Percentiles rank a stretch among this genome's conserved stretches.
Evolutionary conservation across 2,329 filamentous ascomycete species (phyloP).

Genomic region (Podosphaera fusca): DNA sequence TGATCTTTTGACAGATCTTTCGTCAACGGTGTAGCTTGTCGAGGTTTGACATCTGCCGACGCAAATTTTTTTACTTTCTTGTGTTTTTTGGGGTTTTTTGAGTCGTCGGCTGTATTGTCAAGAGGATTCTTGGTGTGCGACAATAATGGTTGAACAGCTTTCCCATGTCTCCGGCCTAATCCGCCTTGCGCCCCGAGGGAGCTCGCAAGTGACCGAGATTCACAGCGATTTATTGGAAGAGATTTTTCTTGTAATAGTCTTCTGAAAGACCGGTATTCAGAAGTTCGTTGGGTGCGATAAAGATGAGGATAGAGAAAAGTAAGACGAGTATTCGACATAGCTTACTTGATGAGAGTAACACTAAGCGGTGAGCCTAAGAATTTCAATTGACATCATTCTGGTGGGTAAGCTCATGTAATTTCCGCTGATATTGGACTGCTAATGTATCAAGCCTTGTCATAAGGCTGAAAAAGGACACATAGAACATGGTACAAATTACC

Average conservation of each 20-base stretch:
- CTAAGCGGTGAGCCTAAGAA: neutral
- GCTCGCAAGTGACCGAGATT: conserved; percentile 18
- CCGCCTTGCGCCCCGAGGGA: conserved; percentile 19
- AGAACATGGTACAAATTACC: no score
- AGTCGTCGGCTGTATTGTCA: conserved; percentile 1
- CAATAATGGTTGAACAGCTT: conserved; percentile 31
- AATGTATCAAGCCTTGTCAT: neutral
- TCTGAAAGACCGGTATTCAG: conserved; percentile 21
- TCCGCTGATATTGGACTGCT: no score
- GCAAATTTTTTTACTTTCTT: neutral
- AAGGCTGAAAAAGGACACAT: neutral
- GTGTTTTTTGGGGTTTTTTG: neutral
- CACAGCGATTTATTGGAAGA: conserved; percentile 8
- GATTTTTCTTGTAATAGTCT: conserved; percentile 11
- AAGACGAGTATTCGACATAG: conserved; percentile 38
- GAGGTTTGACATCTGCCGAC: neutral
- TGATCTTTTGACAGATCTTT: conserved; percentile 4
- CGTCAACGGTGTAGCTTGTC: conserved; percentile 7
- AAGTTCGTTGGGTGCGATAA: conserved; percentile 28
- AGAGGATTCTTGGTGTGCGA: conserved; percentile 4
- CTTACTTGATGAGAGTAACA: neutral
- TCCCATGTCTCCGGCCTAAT: conserved; percentile 34
- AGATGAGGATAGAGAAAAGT: conserved; percentile 48
- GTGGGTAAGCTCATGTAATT: no score
- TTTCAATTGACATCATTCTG: no score